phyloP scores from a whole-genome alignment of 1,284 basidiomycete species.

The Boletellus dicymbophilus region DNA sequence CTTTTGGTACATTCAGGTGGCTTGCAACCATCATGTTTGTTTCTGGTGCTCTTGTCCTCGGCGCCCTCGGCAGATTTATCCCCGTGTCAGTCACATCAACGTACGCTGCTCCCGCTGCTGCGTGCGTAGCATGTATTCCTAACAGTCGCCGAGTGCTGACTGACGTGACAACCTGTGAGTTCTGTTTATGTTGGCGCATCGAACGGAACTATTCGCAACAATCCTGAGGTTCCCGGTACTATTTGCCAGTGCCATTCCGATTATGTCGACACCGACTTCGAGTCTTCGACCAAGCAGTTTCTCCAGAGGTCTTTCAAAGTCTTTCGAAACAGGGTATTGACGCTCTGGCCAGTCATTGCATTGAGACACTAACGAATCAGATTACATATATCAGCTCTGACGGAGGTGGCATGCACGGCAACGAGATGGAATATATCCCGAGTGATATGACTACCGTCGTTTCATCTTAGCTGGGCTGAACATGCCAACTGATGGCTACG shows the following conservation, averaged over 20 bases:
- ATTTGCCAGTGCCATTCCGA: conserved; percentile 56
- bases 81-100: conserved; percentile 16
- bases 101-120: conserved; percentile 27
- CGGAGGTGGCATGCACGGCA: conserved; percentile 54
- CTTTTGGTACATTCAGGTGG: not conserved
- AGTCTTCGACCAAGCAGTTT: conserved; percentile 39
- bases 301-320: conserved; percentile 43
- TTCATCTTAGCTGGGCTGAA: conserved; percentile 58
- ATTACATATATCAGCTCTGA: conserved; percentile 52
- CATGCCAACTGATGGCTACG: conserved; percentile 55
- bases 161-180: conserved; percentile 9
- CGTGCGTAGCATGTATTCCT: conserved; percentile 15
- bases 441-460: conserved; percentile 60
- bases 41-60: conserved; percentile 16
- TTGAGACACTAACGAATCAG: conserved; percentile 70
- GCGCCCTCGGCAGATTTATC: conserved; percentile 14
- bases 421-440: conserved; percentile 40
- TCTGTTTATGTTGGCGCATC: conserved; percentile 27
- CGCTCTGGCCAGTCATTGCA: conserved; percentile 52
- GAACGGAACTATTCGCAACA: conserved; percentile 23
- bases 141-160: not conserved
- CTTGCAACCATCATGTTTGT: conserved; percentile 15
- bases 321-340: conserved; percentile 55
- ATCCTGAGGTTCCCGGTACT: conserved; percentile 35
- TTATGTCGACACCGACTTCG: conserved; percentile 60